Conservation (phyloP, 169 alveolate genomes). For the Plasmodium vinckei region DNA sequence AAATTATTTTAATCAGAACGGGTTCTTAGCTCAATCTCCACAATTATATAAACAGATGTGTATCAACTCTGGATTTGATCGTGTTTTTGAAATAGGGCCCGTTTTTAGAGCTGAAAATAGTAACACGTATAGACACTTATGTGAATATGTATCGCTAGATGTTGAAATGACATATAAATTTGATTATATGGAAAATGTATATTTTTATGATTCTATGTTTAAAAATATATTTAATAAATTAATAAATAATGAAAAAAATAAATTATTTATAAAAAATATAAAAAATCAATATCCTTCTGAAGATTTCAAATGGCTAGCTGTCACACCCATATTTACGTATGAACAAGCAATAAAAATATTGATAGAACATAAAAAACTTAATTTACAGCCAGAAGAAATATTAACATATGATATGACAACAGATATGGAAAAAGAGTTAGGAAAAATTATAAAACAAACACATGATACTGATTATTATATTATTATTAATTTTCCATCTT, state of each 20-base stretch:
- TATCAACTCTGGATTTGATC: constrained; percentile 95
- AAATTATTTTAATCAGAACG: constrained; percentile 93
- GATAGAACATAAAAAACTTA: constrained; percentile 78
- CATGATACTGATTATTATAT: constrained; percentile 98
- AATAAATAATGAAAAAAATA: constrained; percentile 53
- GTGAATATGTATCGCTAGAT: constrained; percentile 99
- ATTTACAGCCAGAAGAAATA: constrained; percentile 87
- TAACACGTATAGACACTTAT: constrained; percentile 98
- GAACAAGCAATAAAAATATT: constrained; percentile 86
- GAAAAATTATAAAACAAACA: constrained; percentile 94
- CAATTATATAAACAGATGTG: constrained; percentile 99
- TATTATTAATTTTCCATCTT: constrained; percentile 96
- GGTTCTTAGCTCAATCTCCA: constrained; percentile 98
- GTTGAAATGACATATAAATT: constrained; percentile 97
- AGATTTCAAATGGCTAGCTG: constrained; percentile 61
- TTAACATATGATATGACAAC: constrained; percentile 93
- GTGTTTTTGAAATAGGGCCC: constrained; percentile 99
- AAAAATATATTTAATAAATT: constrained; percentile 92
- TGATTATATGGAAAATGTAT: constrained; percentile 96
- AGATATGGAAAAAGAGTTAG: constrained; percentile 95
- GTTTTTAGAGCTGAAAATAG: constrained; percentile 99
- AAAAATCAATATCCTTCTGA: constrained; percentile 74
- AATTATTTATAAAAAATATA: constrained; percentile 37
- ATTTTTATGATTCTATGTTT: constrained; percentile 93
- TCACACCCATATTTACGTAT: constrained; percentile 68